Evolutionary conservation across 1,139 yeast genomes (phyloP), one percentile per base, ranked within the genome.

Genomic region (Taphrina sp.): DNA sequence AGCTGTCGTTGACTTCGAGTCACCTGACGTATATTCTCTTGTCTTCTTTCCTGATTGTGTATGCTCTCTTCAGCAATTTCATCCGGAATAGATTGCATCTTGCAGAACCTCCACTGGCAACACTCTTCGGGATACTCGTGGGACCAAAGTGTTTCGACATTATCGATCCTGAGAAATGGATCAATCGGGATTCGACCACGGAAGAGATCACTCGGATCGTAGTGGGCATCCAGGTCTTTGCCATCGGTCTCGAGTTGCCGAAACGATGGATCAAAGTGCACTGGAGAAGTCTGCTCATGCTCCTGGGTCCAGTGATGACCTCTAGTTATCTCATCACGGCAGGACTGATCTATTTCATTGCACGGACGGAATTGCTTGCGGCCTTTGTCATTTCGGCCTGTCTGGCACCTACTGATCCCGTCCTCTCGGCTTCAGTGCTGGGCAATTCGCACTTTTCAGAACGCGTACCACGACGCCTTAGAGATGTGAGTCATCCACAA

Each of bases 121-220:
- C 54, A 7, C 45, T 49, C 1, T 49, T 41, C 19, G 54, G 54
- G 3, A 39, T 49, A 24, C 23, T 49, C 28, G 31, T 28, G 10
- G 54, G 54, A 2, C 54, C 54, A 3, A 22, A 33, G 31, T 49
- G 54, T 26, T 19, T 49, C 37, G 33, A 39, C 31, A 33, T 39
- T 14, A 49, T 49, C 14, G 54, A 49, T 67, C 98, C 98, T 0
- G 96, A 89, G 68, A 74, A 95, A 63, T 77, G 89, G 67, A 85
- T 92, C 52, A 98, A 92, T 68, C 28, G 31, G 39, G 54, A 49
- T 16, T 33, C 44, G 23, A 29, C 39, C 34, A 49, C 46, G 37
- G 54, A 49, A 24, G 54, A 49, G 26, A 23, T 49, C 17, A 42
- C 54, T 16, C 45, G 54, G 26, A 39, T 49, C 46, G 46, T 49